phyloP scores from a whole-genome alignment of 208 protist species.

The Trypanosoma cruzi region DNA sequence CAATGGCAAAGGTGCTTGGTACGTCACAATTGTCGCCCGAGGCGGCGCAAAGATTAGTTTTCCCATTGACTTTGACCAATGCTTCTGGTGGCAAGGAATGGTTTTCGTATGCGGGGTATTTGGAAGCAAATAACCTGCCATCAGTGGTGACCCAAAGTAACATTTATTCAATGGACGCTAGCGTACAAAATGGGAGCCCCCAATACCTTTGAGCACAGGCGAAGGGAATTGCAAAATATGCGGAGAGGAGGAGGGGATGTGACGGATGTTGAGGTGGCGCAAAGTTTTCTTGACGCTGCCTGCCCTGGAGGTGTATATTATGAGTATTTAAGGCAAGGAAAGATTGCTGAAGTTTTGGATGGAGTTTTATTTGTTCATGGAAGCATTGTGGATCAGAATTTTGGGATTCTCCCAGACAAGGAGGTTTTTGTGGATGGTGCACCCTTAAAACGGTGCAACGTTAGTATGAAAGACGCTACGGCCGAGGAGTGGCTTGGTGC shows the following conservation, averaged over 20 bases:
- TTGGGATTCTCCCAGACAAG: conserved; percentile 66
- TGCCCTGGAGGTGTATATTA: conserved; percentile 71
- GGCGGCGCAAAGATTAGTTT: conserved; percentile 17
- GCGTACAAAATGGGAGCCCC: conserved; percentile 63
- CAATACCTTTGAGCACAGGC: conserved; percentile 65
- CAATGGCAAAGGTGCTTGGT: conserved; percentile 22
- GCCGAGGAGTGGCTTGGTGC: conserved; percentile 57
- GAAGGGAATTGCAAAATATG: conserved; percentile 54
- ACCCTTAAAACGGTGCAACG: background rate
- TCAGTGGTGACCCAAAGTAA: conserved; percentile 4
- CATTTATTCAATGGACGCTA: conserved; percentile 72
- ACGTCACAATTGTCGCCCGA: conserved; percentile 31
- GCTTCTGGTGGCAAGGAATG: conserved; percentile 10
- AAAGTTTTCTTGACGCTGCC: conserved; percentile 66
- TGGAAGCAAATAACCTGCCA: conserved; percentile 9
- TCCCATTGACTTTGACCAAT: conserved; percentile 30
- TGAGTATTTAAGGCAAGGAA: conserved; percentile 65
- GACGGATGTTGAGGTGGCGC: conserved; percentile 54
- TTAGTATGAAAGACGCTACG: conserved; percentile 2
- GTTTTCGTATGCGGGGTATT: conserved; percentile 25
- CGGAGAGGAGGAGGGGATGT: conserved; percentile 1
- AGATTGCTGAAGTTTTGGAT: conserved; percentile 54
- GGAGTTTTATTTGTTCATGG: conserved; percentile 89
- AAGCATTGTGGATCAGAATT: conserved; percentile 58
- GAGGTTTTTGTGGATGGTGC: conserved; percentile 7